Evolutionary conservation across 148 eudicot species (phyloP), one percentile per base, ranked within the genome.

Genomic region (Beta vulgaris): DNA sequence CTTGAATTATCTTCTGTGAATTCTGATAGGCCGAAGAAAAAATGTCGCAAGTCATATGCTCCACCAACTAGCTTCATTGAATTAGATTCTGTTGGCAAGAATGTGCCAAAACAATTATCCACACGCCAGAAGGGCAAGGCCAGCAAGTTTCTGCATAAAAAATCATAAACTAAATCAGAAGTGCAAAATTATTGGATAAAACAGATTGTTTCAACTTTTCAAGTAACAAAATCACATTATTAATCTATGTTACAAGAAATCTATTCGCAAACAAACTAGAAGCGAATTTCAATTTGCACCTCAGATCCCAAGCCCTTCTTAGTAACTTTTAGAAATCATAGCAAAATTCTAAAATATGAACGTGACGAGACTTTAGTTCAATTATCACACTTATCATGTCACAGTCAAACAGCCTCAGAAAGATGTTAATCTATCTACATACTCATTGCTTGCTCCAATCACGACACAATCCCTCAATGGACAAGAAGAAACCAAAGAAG

Each of bases 41-140:
- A 74, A 72, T 86, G 92, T 42, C 94, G 91, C 75, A 95, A 74
- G 55, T 92, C 99, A 87, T 90, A 95, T 65, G 99, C 88, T 84
- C 85, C 87, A 36, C 89, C 84, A 69, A 74, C 60, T 80, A 82
- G 62, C 58, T 73, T 85, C 87, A 81, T 66, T 77, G 89, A 85
- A 77, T 67, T 76, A 31, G 81, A 87, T 75, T 89, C 97, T 69
- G 97, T 85, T 36, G 98, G 97, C 80, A 95, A 85, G 84, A 92
- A 95, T 21, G 98, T 86, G 59, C 99, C 97, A 70, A 85, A 28
- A 77, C 92, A 90, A 84, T 95, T 95, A 87, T 87, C 91, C 63
- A 89, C 93, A 44, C 99, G 96, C 98, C 99, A 95, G 77, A 92
- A 90, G 32, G 91, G 88, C 81, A 85, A 70, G 72, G 46, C 73